Base-by-base conservation (phyloP, 192 early-diverging fungal species). In the Spinellus fusiger region DNA sequence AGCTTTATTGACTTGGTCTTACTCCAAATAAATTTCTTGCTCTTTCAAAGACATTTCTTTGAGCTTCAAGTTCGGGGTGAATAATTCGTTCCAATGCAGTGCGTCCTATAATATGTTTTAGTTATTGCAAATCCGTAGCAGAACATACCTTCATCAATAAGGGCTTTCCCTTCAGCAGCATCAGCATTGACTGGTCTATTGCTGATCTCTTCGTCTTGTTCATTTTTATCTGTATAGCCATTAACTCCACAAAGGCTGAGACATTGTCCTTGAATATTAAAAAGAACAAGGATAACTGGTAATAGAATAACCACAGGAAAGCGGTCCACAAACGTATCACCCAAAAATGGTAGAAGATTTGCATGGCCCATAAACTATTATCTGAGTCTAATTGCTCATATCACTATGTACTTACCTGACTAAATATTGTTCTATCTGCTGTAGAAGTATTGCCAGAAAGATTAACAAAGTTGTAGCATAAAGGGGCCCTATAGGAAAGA, bases 401-500 rank as follows among this genome's bases (percentile, higher is more conserved):
- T 2, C 18, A n/a, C 18, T 6, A 44, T 44, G 40, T 12, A 44
- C 70, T 56, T 75, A 75, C 73, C 16, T 34, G 34, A 47, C 50
- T 33, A 46, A 86, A 85, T 20, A 80, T 76, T 8, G 84, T 80
- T 9, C 13, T 27, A 33, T 61, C 68, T 49, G 78, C 74, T 35
- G 73, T 71, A 53, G 73, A 73, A 7, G 61, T 58, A 44, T 69
- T 64, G n/a, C 66, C 62, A 16, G 81, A 80, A 65, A 89, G 77
- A 44, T 90, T 95, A 25, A 96, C 77, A 62, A 91, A 96, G 71
- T 98, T 98, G 76, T 96, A 96, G 62, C 92, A 95, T 34, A 98
- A 79, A 8, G 96, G 96, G 0, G 72, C 67, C 59, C 72, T 74
- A 51, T 18, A 35, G 23, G 28, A 7, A 26, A 28, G 6, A 27